Evolutionary conservation across 176 grass and related monocot species (phyloP).

Genomic region (Musa schizocarpa): DNA sequence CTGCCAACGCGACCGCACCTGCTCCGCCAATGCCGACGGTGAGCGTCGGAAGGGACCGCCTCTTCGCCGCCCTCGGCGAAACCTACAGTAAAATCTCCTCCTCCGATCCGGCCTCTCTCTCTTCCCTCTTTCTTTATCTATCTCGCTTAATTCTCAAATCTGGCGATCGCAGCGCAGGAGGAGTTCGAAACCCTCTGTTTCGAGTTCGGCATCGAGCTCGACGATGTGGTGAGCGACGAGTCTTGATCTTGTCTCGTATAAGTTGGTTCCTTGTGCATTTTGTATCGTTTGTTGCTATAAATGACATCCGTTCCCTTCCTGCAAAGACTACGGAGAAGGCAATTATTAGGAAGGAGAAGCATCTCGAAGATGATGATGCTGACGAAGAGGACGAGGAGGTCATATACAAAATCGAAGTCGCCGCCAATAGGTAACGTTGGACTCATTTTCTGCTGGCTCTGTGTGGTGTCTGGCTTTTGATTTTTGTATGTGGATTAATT

Average conservation of each 20-base stretch:
- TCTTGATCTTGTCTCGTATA: neutral
- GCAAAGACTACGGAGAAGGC: conserved; percentile 82
- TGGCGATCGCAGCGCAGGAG: conserved; percentile 48
- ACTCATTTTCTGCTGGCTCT: neutral
- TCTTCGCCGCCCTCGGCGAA: conserved; percentile 38
- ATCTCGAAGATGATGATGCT: conserved; percentile 46
- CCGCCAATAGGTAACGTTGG: conserved; percentile 56
- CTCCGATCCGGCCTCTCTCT: neutral
- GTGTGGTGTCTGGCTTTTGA: neutral
- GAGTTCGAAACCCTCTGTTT: conserved; percentile 79
- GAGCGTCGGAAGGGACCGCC: conserved; percentile 61
- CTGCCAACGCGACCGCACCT: neutral
- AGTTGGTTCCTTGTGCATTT: neutral
- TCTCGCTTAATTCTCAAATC: conserved; percentile 1
- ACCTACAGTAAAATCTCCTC: conserved; percentile 41
- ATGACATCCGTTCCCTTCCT: neutral
- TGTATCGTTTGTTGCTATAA: neutral
- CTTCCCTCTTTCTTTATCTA: neutral
- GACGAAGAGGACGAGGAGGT: conserved; percentile 65
- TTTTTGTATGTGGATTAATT: neutral
- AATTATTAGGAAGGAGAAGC: conserved; percentile 84
- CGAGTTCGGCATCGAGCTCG: conserved; percentile 96
- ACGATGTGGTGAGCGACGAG: conserved; percentile 51
- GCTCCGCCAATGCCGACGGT: conserved; percentile 43
- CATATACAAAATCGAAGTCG: conserved; percentile 90